These are phyloP conservation scores for Schizonepeta tenuifolia DNA, from an alignment of 257 asterid genomes.

Conservation along the genomic window DNA sequence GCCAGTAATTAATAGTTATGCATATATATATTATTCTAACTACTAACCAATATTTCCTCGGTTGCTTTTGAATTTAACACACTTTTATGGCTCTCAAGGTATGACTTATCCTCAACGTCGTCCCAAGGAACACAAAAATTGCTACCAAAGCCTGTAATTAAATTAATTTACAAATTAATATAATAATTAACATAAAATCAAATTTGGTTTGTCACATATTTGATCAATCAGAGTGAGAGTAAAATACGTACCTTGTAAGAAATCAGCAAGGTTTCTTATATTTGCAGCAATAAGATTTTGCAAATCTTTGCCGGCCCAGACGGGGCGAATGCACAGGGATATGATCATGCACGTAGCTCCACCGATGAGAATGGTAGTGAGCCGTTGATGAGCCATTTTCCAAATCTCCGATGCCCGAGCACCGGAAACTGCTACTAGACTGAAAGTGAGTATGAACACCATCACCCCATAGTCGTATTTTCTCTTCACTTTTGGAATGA, in stretches of 20 bases:
- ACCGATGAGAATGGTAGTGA: conserved; percentile 60
- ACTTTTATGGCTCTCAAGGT: conserved; percentile 42
- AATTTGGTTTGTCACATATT: no score
- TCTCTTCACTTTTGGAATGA: conserved; percentile 56
- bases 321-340: conserved; percentile 59
- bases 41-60: conserved; percentile 69
- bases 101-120: conserved; percentile 38
- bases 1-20: no score
- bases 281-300: conserved; percentile 50
- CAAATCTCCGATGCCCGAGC: conserved; percentile 49
- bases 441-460: conserved; percentile 71
- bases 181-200: no score
- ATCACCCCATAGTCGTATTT: conserved; percentile 70
- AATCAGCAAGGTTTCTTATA: conserved; percentile 54
- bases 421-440: conserved; percentile 70
- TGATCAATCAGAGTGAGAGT: no score
- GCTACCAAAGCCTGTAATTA: conserved; percentile 52
- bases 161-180: not conserved
- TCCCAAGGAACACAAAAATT: conserved; percentile 32
- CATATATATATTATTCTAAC: no score
- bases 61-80: conserved; percentile 56
- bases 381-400: conserved; percentile 58
- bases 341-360: conserved; percentile 58
- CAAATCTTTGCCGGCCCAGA: conserved; percentile 85
- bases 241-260: conserved; percentile 53